Evolutionary conservation across 2,329 filamentous ascomycete genomes (phyloP).

Genomic region (Monosporascus sp.): DNA sequence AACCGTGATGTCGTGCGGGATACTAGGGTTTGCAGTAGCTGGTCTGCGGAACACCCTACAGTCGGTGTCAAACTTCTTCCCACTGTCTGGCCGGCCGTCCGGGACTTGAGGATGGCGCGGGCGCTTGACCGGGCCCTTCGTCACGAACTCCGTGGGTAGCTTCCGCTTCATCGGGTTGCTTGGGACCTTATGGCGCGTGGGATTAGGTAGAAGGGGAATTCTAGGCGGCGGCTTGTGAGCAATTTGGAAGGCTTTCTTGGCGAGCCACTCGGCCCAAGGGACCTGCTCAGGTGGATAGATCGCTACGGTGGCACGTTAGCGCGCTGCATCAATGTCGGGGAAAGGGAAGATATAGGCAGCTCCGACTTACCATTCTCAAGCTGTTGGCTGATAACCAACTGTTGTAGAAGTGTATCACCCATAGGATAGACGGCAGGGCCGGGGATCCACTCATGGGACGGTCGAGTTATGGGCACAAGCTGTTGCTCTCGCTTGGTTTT

Average conservation of each 20-base stretch:
- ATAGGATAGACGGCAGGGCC: conserved; percentile 30
- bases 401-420: conserved; percentile 33
- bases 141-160: conserved; percentile 20
- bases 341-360: background rate
- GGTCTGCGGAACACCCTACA: background rate
- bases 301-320: conserved; percentile 12
- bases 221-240: background rate
- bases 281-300: conserved; percentile 11
- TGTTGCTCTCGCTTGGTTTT: background rate
- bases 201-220: conserved; percentile 19
- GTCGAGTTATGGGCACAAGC: conserved; percentile 12
- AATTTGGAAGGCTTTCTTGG: conserved; percentile 6
- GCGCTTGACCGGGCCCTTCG: background rate
- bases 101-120: background rate
- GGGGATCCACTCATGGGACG: conserved; percentile 15
- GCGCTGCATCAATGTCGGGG: background rate
- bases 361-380: conserved; percentile 20
- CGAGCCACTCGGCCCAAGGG: conserved; percentile 1
- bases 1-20: background rate
- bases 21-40: background rate
- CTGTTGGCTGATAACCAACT: conserved; percentile 18
- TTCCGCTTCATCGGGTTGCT: conserved; percentile 25
- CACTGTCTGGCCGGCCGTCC: background rate
- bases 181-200: conserved; percentile 12
- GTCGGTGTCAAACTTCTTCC: background rate